Evolutionary conservation across 805 yeast species (phyloP), one percentile per base, ranked within the genome.

Genomic region (Candida boleticola): DNA sequence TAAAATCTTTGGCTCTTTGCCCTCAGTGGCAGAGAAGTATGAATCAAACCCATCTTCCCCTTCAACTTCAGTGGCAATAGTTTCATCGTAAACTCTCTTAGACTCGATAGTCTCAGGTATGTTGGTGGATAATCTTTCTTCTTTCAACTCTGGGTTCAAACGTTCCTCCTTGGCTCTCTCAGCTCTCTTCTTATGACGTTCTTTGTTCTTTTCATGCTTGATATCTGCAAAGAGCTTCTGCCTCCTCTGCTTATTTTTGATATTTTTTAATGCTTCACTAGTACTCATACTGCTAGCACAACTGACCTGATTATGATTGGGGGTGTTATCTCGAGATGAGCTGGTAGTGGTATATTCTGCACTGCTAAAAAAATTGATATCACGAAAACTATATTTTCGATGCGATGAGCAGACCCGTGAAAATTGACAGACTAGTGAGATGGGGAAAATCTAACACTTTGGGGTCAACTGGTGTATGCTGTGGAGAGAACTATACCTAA

Each of bases 101-200:
- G 79, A 74, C 53, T 89, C 97, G 39, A 89, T 79, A 3, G 97
- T 89, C 19, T 79, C 80, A 3, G 97, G 89, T 2, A 85, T 79
- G 60, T 89, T 89, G 42, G 75, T 80, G 3, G 79, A 77, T 29
- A 92, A 70, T 62, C 99, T 81, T 58, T 89, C 83, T 42, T 80
- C 88, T 58, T 79, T 85, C 44, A 88, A 65, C 50, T 83, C 89
- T 1, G 97, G 97, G 55, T 90, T 85, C 22, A 76, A 79, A 42
- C 83, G 71, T 63, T 93, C 98, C 49, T 84, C 92, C 55, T 83
- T 84, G n/a, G 95, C 93, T 57, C 97, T 77, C 35, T 81, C 79
- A n/a, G 78, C 76, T 50, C 98, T 77, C 59, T 75, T 72, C 57
- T 80, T 81, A 60, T 89, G 97, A 54, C 88, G 80, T 40, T 77